phyloP scores from a whole-genome alignment of 371 early-diverging fungal genomes.

The Nematocida parisii region DNA sequence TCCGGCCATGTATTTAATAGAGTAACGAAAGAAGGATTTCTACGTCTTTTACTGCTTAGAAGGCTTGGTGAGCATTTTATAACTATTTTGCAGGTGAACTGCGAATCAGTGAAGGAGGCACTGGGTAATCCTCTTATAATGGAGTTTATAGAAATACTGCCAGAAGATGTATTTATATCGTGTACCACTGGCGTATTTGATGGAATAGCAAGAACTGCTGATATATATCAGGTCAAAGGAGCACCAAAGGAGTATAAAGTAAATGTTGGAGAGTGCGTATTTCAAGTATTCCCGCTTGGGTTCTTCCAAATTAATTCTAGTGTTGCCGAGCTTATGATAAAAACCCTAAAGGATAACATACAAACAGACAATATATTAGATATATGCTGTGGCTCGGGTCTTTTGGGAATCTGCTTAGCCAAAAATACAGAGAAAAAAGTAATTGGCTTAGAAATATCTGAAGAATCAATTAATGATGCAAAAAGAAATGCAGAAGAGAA shows the following conservation, averaged over 20 bases:
- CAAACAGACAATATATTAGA: conserved; percentile 67
- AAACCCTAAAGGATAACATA: conserved; percentile 30
- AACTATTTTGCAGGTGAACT: conserved; percentile 44
- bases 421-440: conserved; percentile 71
- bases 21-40: conserved; percentile 72
- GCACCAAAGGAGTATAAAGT: not conserved
- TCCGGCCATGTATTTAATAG: conserved; percentile 72
- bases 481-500: conserved; percentile 74
- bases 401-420: conserved; percentile 79
- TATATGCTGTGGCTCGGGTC: conserved; percentile 81
- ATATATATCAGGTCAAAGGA: conserved; percentile 18
- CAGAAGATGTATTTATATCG: conserved; percentile 1
- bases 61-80: conserved; percentile 70
- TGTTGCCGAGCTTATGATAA: conserved; percentile 74
- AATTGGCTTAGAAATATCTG: conserved; percentile 76
- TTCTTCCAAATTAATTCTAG: conserved; percentile 79
- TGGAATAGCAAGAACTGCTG: not conserved
- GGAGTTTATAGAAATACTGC: conserved; percentile 19
- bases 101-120: not conserved
- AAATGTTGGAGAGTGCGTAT: conserved; percentile 58
- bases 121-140: not conserved
- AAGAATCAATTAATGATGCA: conserved; percentile 76
- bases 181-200: conserved; percentile 15
- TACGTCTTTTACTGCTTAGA: conserved; percentile 73
- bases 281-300: conserved; percentile 75